Evolutionary conservation across 2,329 filamentous ascomycete genomes (phyloP).

Genomic region (Zymoseptoria ardabiliae): DNA sequence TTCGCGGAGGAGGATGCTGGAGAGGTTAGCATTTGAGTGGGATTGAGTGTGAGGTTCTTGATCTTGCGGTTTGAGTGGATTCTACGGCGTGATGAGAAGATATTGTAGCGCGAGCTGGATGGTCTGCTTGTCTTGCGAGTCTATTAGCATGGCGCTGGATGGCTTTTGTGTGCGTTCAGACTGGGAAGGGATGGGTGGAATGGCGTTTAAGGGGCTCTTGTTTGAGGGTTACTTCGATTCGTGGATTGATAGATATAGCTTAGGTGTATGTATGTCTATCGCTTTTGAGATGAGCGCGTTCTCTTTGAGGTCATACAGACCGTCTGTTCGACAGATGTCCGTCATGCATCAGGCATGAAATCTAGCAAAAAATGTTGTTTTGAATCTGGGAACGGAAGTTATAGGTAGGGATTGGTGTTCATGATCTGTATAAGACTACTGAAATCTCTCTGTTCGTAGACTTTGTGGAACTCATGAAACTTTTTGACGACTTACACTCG

Average conservation of each 20-base stretch:
- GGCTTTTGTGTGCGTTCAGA: conserved; percentile 3
- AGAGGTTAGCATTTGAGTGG: conserved; percentile 12
- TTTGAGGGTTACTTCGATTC: neutral
- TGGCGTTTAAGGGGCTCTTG: neutral
- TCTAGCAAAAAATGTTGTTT: no score
- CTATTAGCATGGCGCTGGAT: conserved; percentile 14
- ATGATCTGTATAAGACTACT: no score
- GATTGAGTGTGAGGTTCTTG: neutral
- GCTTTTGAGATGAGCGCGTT: neutral
- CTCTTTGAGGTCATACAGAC: no score
- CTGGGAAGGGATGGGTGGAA: neutral
- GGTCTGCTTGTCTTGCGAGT: neutral
- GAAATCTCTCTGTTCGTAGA: no score
- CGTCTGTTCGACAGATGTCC: neutral
- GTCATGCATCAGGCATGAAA: no score
- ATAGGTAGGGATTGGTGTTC: no score
- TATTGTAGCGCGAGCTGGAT: neutral
- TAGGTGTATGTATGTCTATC: neutral
- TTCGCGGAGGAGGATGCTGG: conserved; percentile 15
- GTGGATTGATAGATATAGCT: neutral
- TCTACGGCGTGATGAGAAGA: neutral
- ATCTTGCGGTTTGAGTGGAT: neutral
- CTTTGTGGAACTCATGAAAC: no score
- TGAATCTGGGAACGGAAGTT: no score
- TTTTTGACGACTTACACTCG: no score